Conservation (phyloP, 2,329 filamentous ascomycete genomes). For the Xenoacremonium recifei region DNA sequence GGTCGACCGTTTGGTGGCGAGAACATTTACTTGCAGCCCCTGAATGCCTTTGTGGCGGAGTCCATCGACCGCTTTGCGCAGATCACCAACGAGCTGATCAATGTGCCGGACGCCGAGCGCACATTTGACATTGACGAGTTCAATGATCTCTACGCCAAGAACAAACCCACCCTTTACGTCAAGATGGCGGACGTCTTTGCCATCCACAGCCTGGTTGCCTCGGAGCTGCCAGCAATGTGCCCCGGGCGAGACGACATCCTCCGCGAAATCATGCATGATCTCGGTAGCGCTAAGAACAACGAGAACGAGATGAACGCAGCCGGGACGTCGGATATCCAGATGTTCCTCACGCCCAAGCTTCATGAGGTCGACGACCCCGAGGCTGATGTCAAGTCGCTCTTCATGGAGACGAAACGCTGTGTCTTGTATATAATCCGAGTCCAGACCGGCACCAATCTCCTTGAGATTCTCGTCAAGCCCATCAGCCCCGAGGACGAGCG, state of each 20-base stretch:
- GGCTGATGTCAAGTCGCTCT: slow-evolving; percentile 84
- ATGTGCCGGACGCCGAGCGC: slow-evolving; percentile 80
- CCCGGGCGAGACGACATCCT: slow-evolving; percentile 81
- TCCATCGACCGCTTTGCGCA: slow-evolving; percentile 76
- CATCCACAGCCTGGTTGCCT: slow-evolving; percentile 83
- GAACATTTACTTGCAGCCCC: slow-evolving; percentile 90
- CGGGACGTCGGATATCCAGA: slow-evolving; percentile 82
- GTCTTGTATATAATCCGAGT: slow-evolving; percentile 97
- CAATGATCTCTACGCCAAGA: slow-evolving; percentile 95
- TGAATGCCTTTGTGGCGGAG: slow-evolving; percentile 88
- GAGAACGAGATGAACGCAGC: slow-evolving; percentile 89
- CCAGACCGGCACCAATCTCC: slow-evolving; percentile 85
- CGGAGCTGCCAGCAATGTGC: slow-evolving; percentile 75
- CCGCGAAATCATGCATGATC: slow-evolving; percentile 86
- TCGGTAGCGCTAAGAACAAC: slow-evolving; percentile 94
- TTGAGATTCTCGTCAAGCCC: slow-evolving; percentile 92
- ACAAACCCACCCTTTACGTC: slow-evolving; percentile 97
- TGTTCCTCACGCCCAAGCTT: slow-evolving; percentile 86
- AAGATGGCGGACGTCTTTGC: slow-evolving; percentile 98
- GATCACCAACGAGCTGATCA: slow-evolving; percentile 75
- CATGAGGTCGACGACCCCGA: slow-evolving; percentile 92
- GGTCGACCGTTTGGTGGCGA: slow-evolving; percentile 90
- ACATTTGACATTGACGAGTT: slow-evolving; percentile 99
- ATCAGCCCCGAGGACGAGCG: slow-evolving; percentile 84
- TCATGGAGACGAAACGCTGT: slow-evolving; percentile 98